phyloP scores from a whole-genome alignment of 1,139 yeast species.

The Yamadazyma buinensis region DNA sequence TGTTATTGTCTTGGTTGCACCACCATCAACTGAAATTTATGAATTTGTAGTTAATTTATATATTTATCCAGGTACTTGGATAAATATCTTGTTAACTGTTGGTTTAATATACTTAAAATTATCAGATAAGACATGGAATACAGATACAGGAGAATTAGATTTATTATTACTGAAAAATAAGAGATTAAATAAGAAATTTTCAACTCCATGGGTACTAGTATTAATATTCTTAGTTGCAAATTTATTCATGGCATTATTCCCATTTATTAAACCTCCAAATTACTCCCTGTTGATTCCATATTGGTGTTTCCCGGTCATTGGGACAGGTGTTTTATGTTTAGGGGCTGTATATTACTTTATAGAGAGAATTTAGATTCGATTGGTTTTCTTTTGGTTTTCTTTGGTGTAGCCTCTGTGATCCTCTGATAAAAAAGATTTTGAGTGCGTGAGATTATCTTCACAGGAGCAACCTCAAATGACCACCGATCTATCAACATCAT shows the following conservation, averaged over 20 bases:
- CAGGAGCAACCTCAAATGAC: no score
- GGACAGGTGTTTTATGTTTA: conserved; percentile 41
- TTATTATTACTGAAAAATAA: conserved; percentile 19
- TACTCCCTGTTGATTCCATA: conserved; percentile 41
- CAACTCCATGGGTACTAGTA: conserved; percentile 30
- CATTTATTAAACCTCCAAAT: conserved; percentile 53
- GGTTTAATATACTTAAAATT: conserved; percentile 39
- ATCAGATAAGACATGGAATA: conserved; percentile 12
- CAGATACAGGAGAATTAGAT: conserved; percentile 10
- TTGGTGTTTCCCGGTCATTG: conserved; percentile 56
- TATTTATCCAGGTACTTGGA: conserved; percentile 53
- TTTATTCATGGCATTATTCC: conserved; percentile 51
- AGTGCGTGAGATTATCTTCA: no score
- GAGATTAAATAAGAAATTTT: conserved; percentile 11
- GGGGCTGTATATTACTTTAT: conserved; percentile 39
- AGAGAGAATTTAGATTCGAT: conserved; percentile 2
- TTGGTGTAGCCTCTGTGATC: not conserved
- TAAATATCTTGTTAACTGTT: conserved; percentile 36
- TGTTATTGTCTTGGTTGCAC: conserved; percentile 39
- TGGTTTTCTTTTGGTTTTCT: not conserved
- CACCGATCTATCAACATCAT: conserved; percentile 7
- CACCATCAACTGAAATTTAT: conserved; percentile 46
- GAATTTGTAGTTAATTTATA: conserved; percentile 48
- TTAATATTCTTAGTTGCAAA: conserved; percentile 45
- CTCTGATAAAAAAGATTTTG: no score